Base-by-base conservation (phyloP, 2,329 filamentous ascomycete species). In the Ascochyta fabae region DNA sequence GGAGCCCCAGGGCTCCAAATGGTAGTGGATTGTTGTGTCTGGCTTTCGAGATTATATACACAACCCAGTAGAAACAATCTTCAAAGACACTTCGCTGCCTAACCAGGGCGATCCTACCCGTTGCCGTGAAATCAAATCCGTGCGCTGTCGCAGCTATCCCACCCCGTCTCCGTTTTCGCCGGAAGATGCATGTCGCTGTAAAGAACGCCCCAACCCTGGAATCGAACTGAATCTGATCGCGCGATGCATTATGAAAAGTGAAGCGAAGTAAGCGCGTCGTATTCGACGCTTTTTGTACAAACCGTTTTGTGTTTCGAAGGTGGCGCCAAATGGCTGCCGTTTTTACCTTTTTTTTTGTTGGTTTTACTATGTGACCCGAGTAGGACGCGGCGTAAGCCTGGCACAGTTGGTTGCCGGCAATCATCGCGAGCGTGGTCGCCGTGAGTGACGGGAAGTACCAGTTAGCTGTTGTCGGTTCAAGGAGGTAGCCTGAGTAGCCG, bases 271-370 rank as follows among this genome's bases (percentile, higher is more conserved):
- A 43, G 22, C 35, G 22, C 43, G 33, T 44, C 50, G 16, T 33
- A 33, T 3, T 55, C 8, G 48, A 41, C 46, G 44, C 23, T 12
- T 48, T 45, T 40, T 45, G 42, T 49, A 55, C 56, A 59, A 52
- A 58, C 52, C 56, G 49, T 52, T 58, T 56, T 46, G 48, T 47
- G 23, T 53, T 52, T 48, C 24, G 44, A 43, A 45, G 48, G 42
- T 49, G 47, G 40, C 31, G 29, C 56, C 26, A 29, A 16, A 1
- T 7, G 38, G 43, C 23, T 47, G 48, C 53, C 43, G 13, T 59
- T 61, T 66, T 68, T 69, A 66, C 59, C 61, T 64, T 65, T 66
- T 67, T 67, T 64, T 65, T 60, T 56, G 40, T 60, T 65, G 62
- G 48, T 64, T 70, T 66, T 60, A 41, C 62, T 59, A 19, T 19